Percentiles rank a stretch among this genome's conserved stretches.
These are phyloP conservation scores for Hypoxylon crocopeplum DNA, from an alignment of 495 filamentous ascomycete species.

Conservation along the genomic window DNA sequence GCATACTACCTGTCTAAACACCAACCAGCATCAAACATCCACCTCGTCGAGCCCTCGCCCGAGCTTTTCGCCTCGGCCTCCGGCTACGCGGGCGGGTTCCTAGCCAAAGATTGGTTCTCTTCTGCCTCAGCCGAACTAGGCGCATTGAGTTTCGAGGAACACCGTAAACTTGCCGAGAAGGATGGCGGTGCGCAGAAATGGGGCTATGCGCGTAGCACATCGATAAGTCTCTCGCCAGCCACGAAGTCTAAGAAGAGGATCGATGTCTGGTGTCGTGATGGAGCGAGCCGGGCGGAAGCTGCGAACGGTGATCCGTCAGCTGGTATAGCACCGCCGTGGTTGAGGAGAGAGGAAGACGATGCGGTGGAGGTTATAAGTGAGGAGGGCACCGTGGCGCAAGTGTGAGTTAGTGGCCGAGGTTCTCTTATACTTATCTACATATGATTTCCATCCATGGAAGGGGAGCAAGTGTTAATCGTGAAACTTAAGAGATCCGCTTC, in stretches of 20 bases:
- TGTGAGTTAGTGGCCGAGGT: conserved; percentile 49
- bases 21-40: conserved; percentile 61
- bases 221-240: conserved; percentile 58
- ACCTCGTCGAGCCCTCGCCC: conserved; percentile 71
- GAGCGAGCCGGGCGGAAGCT: conserved; percentile 67
- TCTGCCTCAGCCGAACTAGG: conserved; percentile 62
- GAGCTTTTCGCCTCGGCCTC: conserved; percentile 75
- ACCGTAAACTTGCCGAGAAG: conserved; percentile 66
- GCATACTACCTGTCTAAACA: conserved; percentile 74
- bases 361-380: conserved; percentile 67
- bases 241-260: conserved; percentile 42
- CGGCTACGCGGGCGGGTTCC: conserved; percentile 75
- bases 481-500: conserved; percentile 53
- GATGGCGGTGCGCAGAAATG: conserved; percentile 67
- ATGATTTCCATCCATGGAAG: no score
- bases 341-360: conserved; percentile 58
- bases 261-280: conserved; percentile 69
- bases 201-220: conserved; percentile 71
- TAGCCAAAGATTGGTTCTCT: conserved; percentile 76
- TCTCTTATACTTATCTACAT: neutral
- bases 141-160: conserved; percentile 71
- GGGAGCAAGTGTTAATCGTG: neutral
- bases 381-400: conserved; percentile 69
- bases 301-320: conserved; percentile 44
- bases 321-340: conserved; percentile 61